Evolutionary conservation across 345 rosid genomes (phyloP).

Genomic region (Corchorus capsularis): DNA sequence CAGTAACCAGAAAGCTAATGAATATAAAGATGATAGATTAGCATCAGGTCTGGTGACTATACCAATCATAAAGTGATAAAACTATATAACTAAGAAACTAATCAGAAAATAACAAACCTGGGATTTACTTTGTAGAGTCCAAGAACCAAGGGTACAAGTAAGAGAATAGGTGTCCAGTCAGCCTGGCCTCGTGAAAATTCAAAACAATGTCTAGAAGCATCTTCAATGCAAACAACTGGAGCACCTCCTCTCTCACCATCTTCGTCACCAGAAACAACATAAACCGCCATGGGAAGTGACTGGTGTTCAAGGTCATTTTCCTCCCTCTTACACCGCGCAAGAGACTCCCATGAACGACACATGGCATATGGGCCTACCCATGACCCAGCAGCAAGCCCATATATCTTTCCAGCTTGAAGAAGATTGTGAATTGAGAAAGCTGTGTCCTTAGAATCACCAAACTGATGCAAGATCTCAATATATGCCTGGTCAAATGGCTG

Average conservation of each 20-base stretch:
- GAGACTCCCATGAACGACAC: slow-evolving; percentile 86
- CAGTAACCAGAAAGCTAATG: background rate
- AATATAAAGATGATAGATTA: background rate
- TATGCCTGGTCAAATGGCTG: slow-evolving; percentile 71
- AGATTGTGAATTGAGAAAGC: slow-evolving; percentile 89
- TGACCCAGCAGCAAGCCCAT: slow-evolving; percentile 96
- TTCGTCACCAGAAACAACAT: slow-evolving; percentile 88
- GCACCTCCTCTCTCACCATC: slow-evolving; percentile 98
- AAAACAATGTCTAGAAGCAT: slow-evolving; percentile 64
- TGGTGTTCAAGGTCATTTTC: slow-evolving; percentile 36
- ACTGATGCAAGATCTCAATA: slow-evolving; percentile 69
- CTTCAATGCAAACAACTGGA: slow-evolving; percentile 83
- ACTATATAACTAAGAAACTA: background rate
- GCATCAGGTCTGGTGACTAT: background rate
- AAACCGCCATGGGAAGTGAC: slow-evolving; percentile 81
- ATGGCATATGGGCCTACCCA: slow-evolving; percentile 98
- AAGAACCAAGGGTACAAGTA: slow-evolving; percentile 94
- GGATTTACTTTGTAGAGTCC: slow-evolving; percentile 88
- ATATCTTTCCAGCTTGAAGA: slow-evolving; percentile 65
- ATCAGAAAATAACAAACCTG: slow-evolving; percentile 49
- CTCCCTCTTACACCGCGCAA: slow-evolving; percentile 54
- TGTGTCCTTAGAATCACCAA: slow-evolving; percentile 73
- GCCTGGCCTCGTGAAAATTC: slow-evolving; percentile 64
- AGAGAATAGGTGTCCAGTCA: slow-evolving; percentile 81
- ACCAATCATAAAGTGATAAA: background rate